These are phyloP conservation scores for Notholithocarpus densiflorus DNA, from an alignment of 306 rosid genomes.

Conservation along the genomic window DNA sequence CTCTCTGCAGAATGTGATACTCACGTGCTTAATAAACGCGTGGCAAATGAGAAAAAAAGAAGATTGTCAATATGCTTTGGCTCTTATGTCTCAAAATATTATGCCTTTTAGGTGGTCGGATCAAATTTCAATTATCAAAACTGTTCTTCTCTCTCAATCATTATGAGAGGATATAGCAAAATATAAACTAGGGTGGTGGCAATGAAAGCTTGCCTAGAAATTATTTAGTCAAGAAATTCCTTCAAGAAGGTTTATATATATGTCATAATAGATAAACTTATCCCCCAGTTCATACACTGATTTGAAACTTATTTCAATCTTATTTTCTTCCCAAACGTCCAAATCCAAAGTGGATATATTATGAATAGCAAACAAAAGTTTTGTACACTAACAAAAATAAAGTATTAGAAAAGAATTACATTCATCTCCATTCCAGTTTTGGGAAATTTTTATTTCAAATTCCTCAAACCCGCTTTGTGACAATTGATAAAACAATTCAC, in stretches of 20 bases:
- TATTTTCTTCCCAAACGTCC: neutral
- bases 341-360: neutral
- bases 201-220: neutral
- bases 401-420: neutral
- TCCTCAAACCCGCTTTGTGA: no score
- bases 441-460: no score
- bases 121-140: constrained; percentile 8
- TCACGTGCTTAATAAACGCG: neutral
- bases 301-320: neutral
- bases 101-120: constrained; percentile 15
- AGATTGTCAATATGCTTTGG: neutral
- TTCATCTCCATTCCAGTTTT: no score
- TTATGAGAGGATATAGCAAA: neutral
- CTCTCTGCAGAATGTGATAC: neutral
- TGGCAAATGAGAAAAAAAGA: neutral
- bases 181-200: neutral
- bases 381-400: neutral
- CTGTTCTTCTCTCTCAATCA: constrained; percentile 9
- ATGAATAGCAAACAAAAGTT: neutral
- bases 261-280: no score
- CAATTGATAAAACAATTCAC: no score
- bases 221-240: neutral
- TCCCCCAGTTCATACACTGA: neutral
- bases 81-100: neutral
- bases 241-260: neutral